A percentile compares a stretch with the other conserved stretches of the same genome.
phyloP scores from a whole-genome alignment of 768 basidiomycete genomes.

The Pluteus cervinus region DNA sequence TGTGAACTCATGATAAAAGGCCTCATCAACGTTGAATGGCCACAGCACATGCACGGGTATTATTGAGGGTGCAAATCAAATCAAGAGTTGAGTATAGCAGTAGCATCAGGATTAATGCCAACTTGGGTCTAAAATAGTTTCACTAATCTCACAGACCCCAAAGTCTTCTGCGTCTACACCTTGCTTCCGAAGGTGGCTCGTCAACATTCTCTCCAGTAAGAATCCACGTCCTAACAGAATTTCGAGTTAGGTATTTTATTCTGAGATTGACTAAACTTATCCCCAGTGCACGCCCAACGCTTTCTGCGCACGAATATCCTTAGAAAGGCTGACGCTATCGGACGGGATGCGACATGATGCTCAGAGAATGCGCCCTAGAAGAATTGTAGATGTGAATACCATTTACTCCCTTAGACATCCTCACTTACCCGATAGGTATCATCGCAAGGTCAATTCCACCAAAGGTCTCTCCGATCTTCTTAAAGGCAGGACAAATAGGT shows the following conservation, averaged over 20 bases:
- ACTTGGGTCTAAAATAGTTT: no score
- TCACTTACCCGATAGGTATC: conserved; percentile 59
- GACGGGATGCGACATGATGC: conserved; percentile 55
- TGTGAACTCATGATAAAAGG: no score
- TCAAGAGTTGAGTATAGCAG: no score
- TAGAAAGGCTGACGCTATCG: conserved; percentile 63
- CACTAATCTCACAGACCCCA: conserved; percentile 52
- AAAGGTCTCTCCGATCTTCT: conserved; percentile 57
- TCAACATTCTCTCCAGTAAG: conserved; percentile 48
- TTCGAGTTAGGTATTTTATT: not conserved
- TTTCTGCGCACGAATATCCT: conserved; percentile 52
- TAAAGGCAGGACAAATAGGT: conserved; percentile 67
- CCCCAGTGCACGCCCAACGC: conserved; percentile 73
- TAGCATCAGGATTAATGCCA: no score
- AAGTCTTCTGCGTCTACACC: conserved; percentile 52
- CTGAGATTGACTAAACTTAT: conserved; percentile 29
- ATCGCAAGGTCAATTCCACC: conserved; percentile 64
- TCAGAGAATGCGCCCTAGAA: conserved; percentile 53
- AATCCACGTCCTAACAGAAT: conserved; percentile 39
- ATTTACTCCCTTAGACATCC: conserved; percentile 14
- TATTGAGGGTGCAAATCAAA: no score
- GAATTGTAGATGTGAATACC: not conserved
- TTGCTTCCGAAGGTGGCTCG: conserved; percentile 50
- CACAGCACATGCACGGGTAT: no score
- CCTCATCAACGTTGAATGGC: no score